Evolutionary conservation across 2,329 filamentous ascomycete species (phyloP), one percentile per base, ranked within the genome.

Genomic region (Beauveria pseudobassiana): DNA sequence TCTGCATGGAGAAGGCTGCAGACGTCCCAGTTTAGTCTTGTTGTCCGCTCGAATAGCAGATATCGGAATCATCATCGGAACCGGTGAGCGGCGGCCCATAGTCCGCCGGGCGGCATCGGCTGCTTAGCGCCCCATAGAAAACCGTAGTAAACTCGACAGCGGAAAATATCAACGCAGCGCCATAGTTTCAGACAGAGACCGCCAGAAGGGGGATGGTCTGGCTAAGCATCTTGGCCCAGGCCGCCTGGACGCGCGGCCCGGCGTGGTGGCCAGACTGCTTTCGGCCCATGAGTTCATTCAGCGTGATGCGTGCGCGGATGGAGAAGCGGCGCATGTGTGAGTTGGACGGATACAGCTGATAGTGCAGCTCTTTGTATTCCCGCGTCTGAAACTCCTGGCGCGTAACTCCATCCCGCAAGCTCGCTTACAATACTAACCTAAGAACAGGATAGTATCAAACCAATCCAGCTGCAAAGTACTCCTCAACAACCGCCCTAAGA

Each of bases 211-310:
- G 38, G 24, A 52, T 16, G 20, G 60, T 58, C 48, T 63, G 55
- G 24, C 43, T 51, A n/a, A 61, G 45, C 22, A 64, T 61, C 22
- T 55, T 64, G 38, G 63, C 49, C 60, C 61, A 64, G 3, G 63
- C 63, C 4, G 63, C 61, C 45, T 64, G 42, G 3, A 43, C 63
- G 61, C 46, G 8, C 49, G 40, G 8, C 62, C 34, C 6, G 59
- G 57, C 45, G 59, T 57, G 3, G n/a, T n/a, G 61, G 38, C 38
- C 52, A 8, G 30, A 12, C 5, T 49, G 45, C 24, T 28, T 45
- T 14, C n/a, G 51, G 24, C 28, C 24, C 26, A 50, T 38, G 18
- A 63, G 62, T 26, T 62, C 28, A 18, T 48, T 18, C 34, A 63
- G 45, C 5, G 59, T 62, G 26, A 63, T n/a, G 51, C 43, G 26